phyloP scores from a whole-genome alignment of 352 stramenopile genomes.

The Pythium sp. region DNA sequence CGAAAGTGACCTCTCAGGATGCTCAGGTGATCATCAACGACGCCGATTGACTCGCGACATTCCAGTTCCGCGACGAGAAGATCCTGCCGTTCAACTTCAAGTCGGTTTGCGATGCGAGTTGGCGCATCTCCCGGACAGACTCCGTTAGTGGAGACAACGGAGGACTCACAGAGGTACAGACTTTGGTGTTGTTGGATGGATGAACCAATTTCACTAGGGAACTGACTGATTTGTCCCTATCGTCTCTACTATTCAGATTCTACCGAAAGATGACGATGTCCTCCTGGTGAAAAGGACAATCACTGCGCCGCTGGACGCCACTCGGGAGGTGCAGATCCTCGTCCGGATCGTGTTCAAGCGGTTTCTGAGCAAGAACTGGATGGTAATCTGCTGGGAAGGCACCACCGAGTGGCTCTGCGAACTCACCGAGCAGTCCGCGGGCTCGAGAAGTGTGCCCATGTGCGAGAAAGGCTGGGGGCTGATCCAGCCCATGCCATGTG shows the following conservation, averaged over 20 bases:
- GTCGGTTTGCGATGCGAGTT: slow-evolving; percentile 6
- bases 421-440: not conserved
- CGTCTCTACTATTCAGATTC: not conserved
- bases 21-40: slow-evolving; percentile 9
- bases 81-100: slow-evolving; percentile 14
- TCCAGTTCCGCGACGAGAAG: slow-evolving; percentile 14
- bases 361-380: slow-evolving; percentile 11
- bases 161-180: not conserved
- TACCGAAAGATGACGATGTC: slow-evolving; percentile 8
- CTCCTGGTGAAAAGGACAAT: slow-evolving; percentile 15
- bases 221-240: not conserved
- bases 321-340: not conserved
- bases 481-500: slow-evolving; percentile 4
- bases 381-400: slow-evolving; percentile 16
- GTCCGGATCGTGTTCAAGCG: slow-evolving; percentile 11
- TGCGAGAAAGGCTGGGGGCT: slow-evolving; percentile 15
- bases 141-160: not conserved
- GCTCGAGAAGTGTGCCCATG: not conserved
- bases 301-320: not conserved
- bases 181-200: not conserved
- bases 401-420: slow-evolving; percentile 10
- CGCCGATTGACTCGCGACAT: not conserved
- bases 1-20: not conserved
- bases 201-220: not conserved
- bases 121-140: not conserved